Base-by-base conservation (phyloP, 768 basidiomycete genomes). In the Panaeolus cyanescens region DNA sequence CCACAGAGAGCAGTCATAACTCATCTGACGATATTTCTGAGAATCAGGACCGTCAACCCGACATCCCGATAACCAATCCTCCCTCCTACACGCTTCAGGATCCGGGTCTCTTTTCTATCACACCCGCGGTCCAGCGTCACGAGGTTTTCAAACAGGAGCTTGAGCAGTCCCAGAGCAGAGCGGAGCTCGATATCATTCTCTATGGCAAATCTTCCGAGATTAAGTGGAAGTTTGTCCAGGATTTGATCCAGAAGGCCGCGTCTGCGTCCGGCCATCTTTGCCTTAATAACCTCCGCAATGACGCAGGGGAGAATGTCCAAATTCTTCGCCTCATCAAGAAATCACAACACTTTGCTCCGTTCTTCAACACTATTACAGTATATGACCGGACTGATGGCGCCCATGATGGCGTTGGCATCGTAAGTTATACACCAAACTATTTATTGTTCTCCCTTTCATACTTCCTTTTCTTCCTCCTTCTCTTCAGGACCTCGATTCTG, bases 201-300 rank as follows among this genome's bases (percentile, higher is more conserved):
- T 91, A 91, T 71, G 90, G 90, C 30, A 72, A 77, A 58, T 80
- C 87, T 34, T 80, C 86, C 53, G 62, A 78, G 63, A 76, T 77
- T 76, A 88, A 89, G 73, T 86, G 86, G 86, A 74, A 79, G 36
- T 80, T 91, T 67, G 79, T 88, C 66, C 79, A 85, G 65, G 78
- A 73, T 63, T 75, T 92, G 32, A 70, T 91, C 67, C 80, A 81
- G 72, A 89, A 85, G 73, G 80, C 80, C 54, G 79, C 77, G 25
- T 67, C 68, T 62, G 78, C 77, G 58, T 77, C 77, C 32, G 77
- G 76, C 30, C 73, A 75, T 62, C 71, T 70, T 56, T 53, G 75
- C 32, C 37, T 68, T 55, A 68, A 71, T 55, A 59, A 59, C 36
- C 65, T 72, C 65, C 68, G 70, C 20, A 33, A 31, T 57, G 50